Evolutionary conservation across 164 flowering plant genomes (phyloP).

Genomic region (Magnolia kwangsiensis): DNA sequence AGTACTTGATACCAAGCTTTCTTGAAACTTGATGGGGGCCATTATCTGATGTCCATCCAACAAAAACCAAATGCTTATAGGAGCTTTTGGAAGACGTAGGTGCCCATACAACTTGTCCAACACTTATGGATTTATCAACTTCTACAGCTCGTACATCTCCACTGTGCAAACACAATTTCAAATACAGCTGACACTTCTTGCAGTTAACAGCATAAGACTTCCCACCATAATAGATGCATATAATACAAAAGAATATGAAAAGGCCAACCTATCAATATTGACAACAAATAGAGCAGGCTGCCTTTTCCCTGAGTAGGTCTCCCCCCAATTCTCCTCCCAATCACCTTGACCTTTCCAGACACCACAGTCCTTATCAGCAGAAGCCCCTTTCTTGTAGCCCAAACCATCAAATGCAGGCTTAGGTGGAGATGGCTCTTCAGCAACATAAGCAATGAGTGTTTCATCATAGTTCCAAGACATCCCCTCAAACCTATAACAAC

Average conservation of each 20-base stretch:
- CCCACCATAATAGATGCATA: neutral
- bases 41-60: conserved; percentile 71
- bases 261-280: conserved; percentile 49
- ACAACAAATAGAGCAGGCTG: conserved; percentile 85
- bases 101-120: conserved; percentile 96
- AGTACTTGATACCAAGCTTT: conserved; percentile 92
- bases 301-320: conserved; percentile 83
- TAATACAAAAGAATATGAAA: neutral
- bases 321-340: conserved; percentile 96
- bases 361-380: conserved; percentile 56
- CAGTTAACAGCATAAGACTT: neutral
- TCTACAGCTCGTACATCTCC: conserved; percentile 65
- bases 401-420: conserved; percentile 62
- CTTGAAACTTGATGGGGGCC: conserved; percentile 32
- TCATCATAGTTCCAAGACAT: conserved; percentile 87
- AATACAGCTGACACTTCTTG: neutral
- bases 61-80: conserved; percentile 70
- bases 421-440: conserved; percentile 76
- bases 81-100: conserved; percentile 39
- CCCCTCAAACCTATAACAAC: conserved; percentile 81
- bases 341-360: conserved; percentile 97
- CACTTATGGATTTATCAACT: conserved; percentile 62
- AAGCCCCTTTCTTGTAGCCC: conserved; percentile 61
- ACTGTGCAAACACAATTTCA: conserved; percentile 39
- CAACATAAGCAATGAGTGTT: conserved; percentile 81